These are phyloP conservation scores for Cyberlindnera americana DNA, from an alignment of 805 yeast species.

Conservation along the genomic window DNA sequence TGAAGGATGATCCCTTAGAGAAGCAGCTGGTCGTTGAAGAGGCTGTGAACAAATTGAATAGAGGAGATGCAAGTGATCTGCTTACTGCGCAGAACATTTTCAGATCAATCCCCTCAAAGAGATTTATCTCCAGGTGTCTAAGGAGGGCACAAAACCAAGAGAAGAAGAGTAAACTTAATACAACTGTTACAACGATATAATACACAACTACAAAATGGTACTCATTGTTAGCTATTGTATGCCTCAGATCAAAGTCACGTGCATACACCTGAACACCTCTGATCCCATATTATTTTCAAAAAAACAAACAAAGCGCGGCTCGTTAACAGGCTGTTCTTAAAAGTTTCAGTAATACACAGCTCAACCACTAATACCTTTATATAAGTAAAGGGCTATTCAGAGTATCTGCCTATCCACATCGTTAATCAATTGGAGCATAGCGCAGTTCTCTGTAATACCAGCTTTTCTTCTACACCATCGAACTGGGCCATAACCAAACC, in stretches of 20 bases:
- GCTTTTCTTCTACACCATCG: not conserved
- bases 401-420: too few relatives aligned
- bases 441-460: too few relatives aligned
- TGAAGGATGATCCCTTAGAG: constrained; percentile 1
- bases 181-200: too few relatives aligned
- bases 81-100: constrained; percentile 15
- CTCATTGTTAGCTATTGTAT: too few relatives aligned
- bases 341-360: too few relatives aligned
- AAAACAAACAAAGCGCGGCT: too few relatives aligned
- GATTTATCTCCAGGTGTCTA: constrained; percentile 1
- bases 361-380: too few relatives aligned
- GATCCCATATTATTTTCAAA: too few relatives aligned
- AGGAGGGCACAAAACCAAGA: not conserved
- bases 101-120: constrained; percentile 7
- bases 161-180: not conserved
- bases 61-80: constrained; percentile 16
- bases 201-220: too few relatives aligned
- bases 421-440: too few relatives aligned
- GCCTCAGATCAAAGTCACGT: too few relatives aligned
- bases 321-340: constrained; percentile 1
- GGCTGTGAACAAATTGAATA: constrained; percentile 4
- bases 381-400: too few relatives aligned
- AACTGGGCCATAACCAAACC: not conserved
- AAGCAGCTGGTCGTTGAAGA: not conserved
- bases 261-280: constrained; percentile 1